Evolutionary conservation across 1,284 basidiomycete species (phyloP), one percentile per base, ranked within the genome.

Genomic region (Schizophyllum amplum): DNA sequence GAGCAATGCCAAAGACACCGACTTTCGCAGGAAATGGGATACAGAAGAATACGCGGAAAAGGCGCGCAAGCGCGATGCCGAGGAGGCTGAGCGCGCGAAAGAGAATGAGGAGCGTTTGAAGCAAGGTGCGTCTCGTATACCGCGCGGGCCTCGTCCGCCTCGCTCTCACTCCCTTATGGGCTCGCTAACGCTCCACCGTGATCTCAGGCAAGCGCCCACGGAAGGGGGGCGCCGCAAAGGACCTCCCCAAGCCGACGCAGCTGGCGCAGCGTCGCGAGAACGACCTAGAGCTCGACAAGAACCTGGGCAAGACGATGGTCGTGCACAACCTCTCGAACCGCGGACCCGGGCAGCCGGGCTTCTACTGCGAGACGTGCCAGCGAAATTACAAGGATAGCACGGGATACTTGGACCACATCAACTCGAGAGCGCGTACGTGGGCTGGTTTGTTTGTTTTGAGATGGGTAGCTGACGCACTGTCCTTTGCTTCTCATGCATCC

Each of bases 351-450:
- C 90, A 94, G 60, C 92, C 92, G 17, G 94, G 94, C 0, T 98
- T 96, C 74, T 90, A 84, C 69, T 98, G 94, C 66, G 93, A 95
- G 66, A 75, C 88, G 7, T 98, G 94, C 69, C 88, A 84, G 64
- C 78, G 92, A 63, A 97, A 91, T 21, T 92, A 93, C 72, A 98
- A 97, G 71, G 96, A 99, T 68, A 95, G 87, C 59, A 81, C 88
- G 24, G 90, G 86, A 1, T 99, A 98, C 69, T 76, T 99, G 53
- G 96, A 99, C 70, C 97, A 99, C 69, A 84, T 99, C 57, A 99
- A 99, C 71, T 87, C 92, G 52, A 82, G 94, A 74, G 85, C 86
- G 60, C 97, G 94, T 97, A 70, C 68, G 92, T 84, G 25, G 2
- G 47, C 24, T 13, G 54, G 22, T 61, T 20, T 20, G 4, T 50